Evolutionary conservation across 768 basidiomycete genomes (phyloP), one percentile per base, ranked within the genome.

Genomic region (Serendipita vermifera): DNA sequence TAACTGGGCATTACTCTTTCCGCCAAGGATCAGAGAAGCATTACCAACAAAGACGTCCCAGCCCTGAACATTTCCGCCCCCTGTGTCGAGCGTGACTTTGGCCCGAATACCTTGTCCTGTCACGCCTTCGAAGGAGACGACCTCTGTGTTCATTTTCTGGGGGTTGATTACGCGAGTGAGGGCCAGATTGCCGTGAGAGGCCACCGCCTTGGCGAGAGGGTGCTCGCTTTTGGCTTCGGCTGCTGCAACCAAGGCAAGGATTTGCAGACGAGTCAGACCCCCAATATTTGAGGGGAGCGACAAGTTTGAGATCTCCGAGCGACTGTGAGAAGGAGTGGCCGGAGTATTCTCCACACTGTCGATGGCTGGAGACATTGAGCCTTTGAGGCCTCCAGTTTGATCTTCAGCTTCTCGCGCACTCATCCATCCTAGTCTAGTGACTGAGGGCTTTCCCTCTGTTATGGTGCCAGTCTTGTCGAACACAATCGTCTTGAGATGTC

Each of bases 401-500:
- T 13, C 14, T 11, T 13, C 41, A 11, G 15, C 20, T 36, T 36
- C 35, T n/a, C n/a, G 9, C 35, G 35, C 9, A 22, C 24, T 43
- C 11, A 43, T 82, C 96, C 94, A 99, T 38, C 75, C 75, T 55
- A 88, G 70, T 0, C 79, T 83, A 2, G 78, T 76, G 53, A 99
- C 87, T 31, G 73, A 80, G 64, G 97, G 76, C 70, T 90, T 96
- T n/a, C 96, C 96, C 43, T 90, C 77, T 0, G 96, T 99, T 9
- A 99, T 81, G 0, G 96, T 99, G 9, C 96, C 96, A 0, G 96
- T 99, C 76, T 99, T 99, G 76, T 99, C 96, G 48, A 98, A 66
- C 0, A 96, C 80, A 60, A 98, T 81, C 13, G 81, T 76, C 66
- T 82, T 81, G 63, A 98, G 81, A 54, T 76, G 75, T 61, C 79